These are phyloP conservation scores for Linnemannia exigua DNA, from an alignment of 192 early-diverging fungal species.

Conservation along the genomic window DNA sequence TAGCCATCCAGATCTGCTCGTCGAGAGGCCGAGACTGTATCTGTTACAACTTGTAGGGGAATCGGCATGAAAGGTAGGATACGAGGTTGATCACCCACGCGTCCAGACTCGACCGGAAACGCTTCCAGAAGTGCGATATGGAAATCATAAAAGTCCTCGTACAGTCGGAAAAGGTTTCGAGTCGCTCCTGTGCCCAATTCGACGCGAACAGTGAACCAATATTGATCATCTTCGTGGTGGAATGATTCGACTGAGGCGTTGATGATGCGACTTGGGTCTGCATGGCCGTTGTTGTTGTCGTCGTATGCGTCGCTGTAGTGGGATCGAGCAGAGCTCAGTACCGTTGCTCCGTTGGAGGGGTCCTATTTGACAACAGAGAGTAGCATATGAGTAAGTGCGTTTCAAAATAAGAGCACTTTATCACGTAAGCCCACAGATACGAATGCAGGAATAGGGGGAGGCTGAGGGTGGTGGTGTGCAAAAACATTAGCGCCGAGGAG, in stretches of 20 bases:
- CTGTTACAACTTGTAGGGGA: slow-evolving; percentile 72
- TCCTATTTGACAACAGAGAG: slow-evolving; percentile 5
- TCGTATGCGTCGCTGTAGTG: slow-evolving; percentile 75
- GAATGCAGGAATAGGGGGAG: background rate
- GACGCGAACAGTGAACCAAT: slow-evolving; percentile 78
- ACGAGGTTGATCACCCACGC: slow-evolving; percentile 61
- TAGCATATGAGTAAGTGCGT: background rate
- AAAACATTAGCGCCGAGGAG: slow-evolving; percentile 3
- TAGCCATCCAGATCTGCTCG: slow-evolving; percentile 78
- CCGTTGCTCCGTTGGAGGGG: slow-evolving; percentile 41
- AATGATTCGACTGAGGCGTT: slow-evolving; percentile 76
- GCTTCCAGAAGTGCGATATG: slow-evolving; percentile 78
- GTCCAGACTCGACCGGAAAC: slow-evolving; percentile 77
- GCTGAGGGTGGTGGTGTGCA: background rate
- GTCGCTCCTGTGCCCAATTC: slow-evolving; percentile 66
- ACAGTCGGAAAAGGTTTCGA: slow-evolving; percentile 78
- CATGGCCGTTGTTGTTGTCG: slow-evolving; percentile 71
- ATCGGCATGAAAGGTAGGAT: slow-evolving; percentile 79
- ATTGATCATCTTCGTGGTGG: slow-evolving; percentile 78
- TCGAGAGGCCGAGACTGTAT: slow-evolving; percentile 76
- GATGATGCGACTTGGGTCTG: slow-evolving; percentile 67
- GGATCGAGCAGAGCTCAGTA: slow-evolving; percentile 69
- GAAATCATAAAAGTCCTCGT: slow-evolving; percentile 86
- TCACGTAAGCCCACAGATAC: slow-evolving; percentile 13
- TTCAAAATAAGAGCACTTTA: slow-evolving; percentile 8